Evolutionary conservation across 2,329 filamentous ascomycete species (phyloP).

Genomic region (Fusarium sp.): DNA sequence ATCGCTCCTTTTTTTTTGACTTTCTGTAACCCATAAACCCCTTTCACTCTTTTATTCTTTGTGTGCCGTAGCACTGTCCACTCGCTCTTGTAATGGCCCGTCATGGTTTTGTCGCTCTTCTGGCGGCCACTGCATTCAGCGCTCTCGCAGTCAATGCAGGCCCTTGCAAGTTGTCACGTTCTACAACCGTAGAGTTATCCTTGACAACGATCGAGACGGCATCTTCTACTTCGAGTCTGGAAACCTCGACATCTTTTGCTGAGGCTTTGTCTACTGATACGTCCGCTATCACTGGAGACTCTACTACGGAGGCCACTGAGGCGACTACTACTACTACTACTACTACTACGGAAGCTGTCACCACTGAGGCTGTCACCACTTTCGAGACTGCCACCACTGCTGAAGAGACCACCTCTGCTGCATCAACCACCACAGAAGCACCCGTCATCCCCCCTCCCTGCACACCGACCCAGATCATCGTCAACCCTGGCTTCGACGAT

Average conservation of each 20-base stretch:
- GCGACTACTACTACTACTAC: no score
- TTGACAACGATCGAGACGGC: neutral
- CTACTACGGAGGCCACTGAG: neutral
- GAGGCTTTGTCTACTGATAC: no score
- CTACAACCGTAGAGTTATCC: neutral
- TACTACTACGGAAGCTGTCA: no score
- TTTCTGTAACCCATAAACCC: neutral
- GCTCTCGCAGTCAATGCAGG: neutral
- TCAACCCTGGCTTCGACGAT: slow-evolving; percentile 12
- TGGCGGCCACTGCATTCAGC: slow-evolving; percentile 1
- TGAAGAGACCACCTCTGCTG: neutral
- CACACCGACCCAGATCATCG: neutral
- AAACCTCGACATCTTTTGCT: no score
- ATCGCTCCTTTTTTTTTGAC: neutral
- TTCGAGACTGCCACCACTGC: neutral
- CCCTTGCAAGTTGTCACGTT: slow-evolving; percentile 4
- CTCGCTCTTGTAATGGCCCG: slow-evolving; percentile 12
- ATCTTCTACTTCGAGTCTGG: no score
- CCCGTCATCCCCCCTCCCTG: no score
- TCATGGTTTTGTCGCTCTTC: slow-evolving; percentile 1
- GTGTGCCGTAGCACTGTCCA: slow-evolving; percentile 7
- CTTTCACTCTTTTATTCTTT: neutral
- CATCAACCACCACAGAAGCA: neutral
- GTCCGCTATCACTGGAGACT: no score
- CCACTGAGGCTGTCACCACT: neutral